Percentiles rank a stretch among this genome's conserved stretches.
phyloP scores from a whole-genome alignment of 2,329 filamentous ascomycete species.

The Cryphonectria carpinicola region DNA sequence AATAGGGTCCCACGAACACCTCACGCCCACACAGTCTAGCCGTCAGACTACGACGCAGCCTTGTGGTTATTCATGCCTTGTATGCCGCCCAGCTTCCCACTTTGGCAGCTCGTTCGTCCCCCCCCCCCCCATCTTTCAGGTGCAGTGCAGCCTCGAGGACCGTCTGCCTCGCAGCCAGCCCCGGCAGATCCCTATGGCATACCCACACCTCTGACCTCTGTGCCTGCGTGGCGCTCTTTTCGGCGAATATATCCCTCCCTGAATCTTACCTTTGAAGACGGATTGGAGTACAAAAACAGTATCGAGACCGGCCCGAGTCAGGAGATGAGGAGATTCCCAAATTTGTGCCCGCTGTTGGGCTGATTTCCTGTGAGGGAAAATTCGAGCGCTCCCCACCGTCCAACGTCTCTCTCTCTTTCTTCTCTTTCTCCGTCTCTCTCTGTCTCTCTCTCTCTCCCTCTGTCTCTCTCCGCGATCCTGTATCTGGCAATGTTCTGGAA shows the following conservation, averaged over 20 bases:
- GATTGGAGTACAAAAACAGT: background rate
- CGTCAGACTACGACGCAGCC: slow-evolving; percentile 3
- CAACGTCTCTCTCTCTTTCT: too few species aligned
- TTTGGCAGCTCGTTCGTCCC: background rate
- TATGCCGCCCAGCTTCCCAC: background rate
- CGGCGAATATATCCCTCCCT: background rate
- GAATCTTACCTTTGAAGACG: background rate
- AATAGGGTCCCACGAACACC: background rate
- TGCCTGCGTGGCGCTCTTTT: background rate
- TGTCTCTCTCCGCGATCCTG: background rate
- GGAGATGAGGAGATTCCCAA: background rate
- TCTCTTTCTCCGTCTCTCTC: background rate
- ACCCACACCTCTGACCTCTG: background rate
- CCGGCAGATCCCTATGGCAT: background rate
- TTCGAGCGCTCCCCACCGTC: background rate
- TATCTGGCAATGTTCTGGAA: slow-evolving; percentile 9
- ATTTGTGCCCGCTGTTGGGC: background rate
- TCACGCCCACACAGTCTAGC: background rate
- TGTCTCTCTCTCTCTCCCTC: too few species aligned
- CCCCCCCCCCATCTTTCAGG: background rate
- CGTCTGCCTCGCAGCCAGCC: background rate
- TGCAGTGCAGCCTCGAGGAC: background rate
- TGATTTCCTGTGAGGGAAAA: background rate
- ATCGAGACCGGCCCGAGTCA: background rate
- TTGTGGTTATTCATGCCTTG: background rate